Evolutionary conservation across 768 basidiomycete genomes (phyloP), one percentile per base, ranked within the genome.

Genomic region (Phylloporus arenicola): DNA sequence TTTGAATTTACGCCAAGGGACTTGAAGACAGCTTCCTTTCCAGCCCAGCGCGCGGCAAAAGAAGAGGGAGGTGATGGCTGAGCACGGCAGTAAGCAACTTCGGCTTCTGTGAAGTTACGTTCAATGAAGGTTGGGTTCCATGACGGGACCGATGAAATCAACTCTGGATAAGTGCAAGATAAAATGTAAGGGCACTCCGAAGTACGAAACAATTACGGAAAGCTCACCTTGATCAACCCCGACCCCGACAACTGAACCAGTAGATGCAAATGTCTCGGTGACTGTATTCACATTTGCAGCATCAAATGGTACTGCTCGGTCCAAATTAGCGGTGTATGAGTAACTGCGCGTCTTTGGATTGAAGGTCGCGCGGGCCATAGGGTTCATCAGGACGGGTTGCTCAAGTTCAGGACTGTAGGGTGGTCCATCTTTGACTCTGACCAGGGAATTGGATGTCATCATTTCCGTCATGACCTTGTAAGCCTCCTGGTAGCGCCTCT

Each of bases 21-120:
- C 74, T 98, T 98, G 84, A 98, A 97, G 47, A 88, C 83, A 3
- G 94, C 95, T 68, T 98, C 96, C 71, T 98, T 99, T 45, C 92
- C 95, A 25, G 81, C 89, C 95, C 96, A 99, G 49, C 94, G 88
- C 31, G 89, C 94, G 19, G 96, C 95, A 64, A 96, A 93, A 2
- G 95, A 97, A 8, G 96, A 87, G 1, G 79, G 69, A 16, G 90
- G 83, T 43, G 88, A 89, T 3, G 95, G 85, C 61, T 97, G 92
- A n/a, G 79, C 59, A 45, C 72, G 76, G 71, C 94, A 97, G 75
- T 98, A 97, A 11, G 78, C 71, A 57, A 86, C 80, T 72, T 99
- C 96, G 20, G 77, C 82, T 10, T 84, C 81, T 17, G 94, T 98
- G 72, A 96, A 99, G 76, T 99, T 99, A 55, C 92, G 87, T 48